phyloP scores from a whole-genome alignment of 1,284 basidiomycete genomes.

The Fomes fomentarius region DNA sequence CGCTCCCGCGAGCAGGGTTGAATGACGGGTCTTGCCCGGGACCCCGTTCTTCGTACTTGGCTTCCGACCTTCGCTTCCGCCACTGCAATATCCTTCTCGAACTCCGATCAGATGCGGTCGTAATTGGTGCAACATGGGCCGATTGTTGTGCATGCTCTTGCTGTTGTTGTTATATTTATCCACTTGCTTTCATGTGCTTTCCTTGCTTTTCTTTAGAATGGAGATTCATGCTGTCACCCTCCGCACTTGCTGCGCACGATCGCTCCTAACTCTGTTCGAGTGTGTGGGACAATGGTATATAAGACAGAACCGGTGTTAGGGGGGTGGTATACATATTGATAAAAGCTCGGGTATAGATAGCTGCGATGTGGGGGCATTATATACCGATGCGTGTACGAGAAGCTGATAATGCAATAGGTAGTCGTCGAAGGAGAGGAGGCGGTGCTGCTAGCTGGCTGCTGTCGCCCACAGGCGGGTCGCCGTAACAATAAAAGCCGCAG shows the following conservation, averaged over 20 bases:
- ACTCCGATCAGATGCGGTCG: too few relatives aligned
- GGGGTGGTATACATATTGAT: slow-evolving; percentile 29
- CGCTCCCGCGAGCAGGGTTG: slow-evolving; percentile 31
- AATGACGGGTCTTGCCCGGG: too few relatives aligned
- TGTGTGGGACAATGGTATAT: not conserved
- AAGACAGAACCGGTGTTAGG: slow-evolving; percentile 20
- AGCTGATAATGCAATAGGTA: not conserved
- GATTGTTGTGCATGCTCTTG: too few relatives aligned
- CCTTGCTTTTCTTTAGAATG: not conserved
- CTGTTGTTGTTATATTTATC: not conserved
- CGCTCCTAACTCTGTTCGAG: too few relatives aligned
- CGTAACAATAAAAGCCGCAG: not conserved
- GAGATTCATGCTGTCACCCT: too few relatives aligned
- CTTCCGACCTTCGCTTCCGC: not conserved
- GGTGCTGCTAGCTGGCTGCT: not conserved
- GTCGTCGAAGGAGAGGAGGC: not conserved
- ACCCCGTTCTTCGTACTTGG: too few relatives aligned
- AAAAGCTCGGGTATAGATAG: slow-evolving; percentile 28
- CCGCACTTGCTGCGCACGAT: too few relatives aligned
- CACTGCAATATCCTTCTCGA: not conserved
- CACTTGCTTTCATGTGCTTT: not conserved
- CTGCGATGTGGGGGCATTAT: slow-evolving; percentile 19
- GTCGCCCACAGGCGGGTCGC: not conserved
- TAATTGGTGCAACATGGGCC: not conserved
- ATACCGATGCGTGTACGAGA: slow-evolving; percentile 8